A percentile compares a stretch with the other conserved stretches of the same genome.
These are phyloP conservation scores for Diaporthe citrichinensis DNA, from an alignment of 2,329 filamentous ascomycete genomes.

Conservation along the genomic window DNA sequence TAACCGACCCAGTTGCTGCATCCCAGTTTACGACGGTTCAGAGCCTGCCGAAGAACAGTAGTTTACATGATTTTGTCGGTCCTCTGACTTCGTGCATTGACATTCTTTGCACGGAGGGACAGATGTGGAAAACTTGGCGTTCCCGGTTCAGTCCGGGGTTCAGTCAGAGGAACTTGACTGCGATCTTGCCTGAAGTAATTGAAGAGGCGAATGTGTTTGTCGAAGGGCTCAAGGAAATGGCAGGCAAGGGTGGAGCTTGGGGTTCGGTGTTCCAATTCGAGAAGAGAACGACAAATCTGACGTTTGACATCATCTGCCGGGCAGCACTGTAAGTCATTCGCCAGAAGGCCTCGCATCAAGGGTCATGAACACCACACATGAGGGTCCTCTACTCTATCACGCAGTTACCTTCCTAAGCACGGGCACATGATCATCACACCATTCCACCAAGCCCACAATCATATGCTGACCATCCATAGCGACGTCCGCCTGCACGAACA, in stretches of 20 bases:
- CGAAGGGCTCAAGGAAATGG: not conserved
- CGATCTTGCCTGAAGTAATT: not conserved
- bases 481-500: not conserved
- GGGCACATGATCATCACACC: not conserved
- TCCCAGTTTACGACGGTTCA: not conserved
- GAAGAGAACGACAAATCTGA: not conserved
- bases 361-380: not conserved
- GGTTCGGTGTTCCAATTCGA: not conserved
- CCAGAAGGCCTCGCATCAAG: not conserved
- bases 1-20: not conserved
- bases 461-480: not conserved
- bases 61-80: not conserved
- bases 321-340: not conserved
- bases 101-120: not conserved
- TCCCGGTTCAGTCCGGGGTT: not conserved
- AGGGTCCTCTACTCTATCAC: fast-evolving
- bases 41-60: not conserved
- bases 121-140: not conserved
- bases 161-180: not conserved
- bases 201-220: not conserved
- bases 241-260: not conserved
- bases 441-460: not conserved
- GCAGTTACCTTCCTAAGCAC: not conserved
- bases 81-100: not conserved
- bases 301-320: not conserved